These are phyloP conservation scores for Bidens hawaiensis DNA, from an alignment of 140 eudicot species.

Conservation along the genomic window DNA sequence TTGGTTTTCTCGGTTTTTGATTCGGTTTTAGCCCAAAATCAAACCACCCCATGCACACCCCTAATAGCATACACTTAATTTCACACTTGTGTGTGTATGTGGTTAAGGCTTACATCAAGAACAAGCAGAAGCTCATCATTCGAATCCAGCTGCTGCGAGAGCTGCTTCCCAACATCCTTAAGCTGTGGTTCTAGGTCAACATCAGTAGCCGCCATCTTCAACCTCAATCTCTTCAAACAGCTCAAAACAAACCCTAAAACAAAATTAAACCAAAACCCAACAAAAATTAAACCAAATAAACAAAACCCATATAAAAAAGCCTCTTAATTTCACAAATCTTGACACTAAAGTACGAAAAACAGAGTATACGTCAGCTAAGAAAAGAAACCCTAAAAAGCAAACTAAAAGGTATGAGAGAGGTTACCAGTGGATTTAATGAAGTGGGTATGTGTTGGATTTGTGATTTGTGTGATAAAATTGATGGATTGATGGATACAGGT, in stretches of 20 bases:
- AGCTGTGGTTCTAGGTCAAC: slow-evolving; percentile 57
- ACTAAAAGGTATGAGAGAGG: slow-evolving; percentile 18
- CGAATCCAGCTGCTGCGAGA: slow-evolving; percentile 42
- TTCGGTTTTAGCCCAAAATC: no score
- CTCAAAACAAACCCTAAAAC: slow-evolving; percentile 17
- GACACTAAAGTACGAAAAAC: not conserved
- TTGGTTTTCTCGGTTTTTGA: no score
- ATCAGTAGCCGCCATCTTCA: slow-evolving; percentile 30
- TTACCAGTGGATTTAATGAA: slow-evolving; percentile 17
- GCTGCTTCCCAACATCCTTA: slow-evolving; percentile 52
- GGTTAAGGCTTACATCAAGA: slow-evolving; percentile 65
- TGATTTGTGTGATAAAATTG: slow-evolving; percentile 5
- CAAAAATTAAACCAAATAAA: slow-evolving; percentile 1
- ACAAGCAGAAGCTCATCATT: slow-evolving; percentile 52
- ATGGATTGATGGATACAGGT: slow-evolving; percentile 19
- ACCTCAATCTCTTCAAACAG: no score
- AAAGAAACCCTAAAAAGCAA: slow-evolving; percentile 13
- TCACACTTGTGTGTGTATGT: no score
- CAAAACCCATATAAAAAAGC: not conserved
- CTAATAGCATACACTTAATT: no score
- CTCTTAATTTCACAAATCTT: slow-evolving; percentile 5
- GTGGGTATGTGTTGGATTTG: no score
- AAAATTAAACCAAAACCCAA: slow-evolving; percentile 6
- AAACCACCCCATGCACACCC: no score
- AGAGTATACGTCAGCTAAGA: slow-evolving; percentile 11